Conservation (phyloP, 139 green algal genomes). For the Yamagishiella unicocca region DNA sequence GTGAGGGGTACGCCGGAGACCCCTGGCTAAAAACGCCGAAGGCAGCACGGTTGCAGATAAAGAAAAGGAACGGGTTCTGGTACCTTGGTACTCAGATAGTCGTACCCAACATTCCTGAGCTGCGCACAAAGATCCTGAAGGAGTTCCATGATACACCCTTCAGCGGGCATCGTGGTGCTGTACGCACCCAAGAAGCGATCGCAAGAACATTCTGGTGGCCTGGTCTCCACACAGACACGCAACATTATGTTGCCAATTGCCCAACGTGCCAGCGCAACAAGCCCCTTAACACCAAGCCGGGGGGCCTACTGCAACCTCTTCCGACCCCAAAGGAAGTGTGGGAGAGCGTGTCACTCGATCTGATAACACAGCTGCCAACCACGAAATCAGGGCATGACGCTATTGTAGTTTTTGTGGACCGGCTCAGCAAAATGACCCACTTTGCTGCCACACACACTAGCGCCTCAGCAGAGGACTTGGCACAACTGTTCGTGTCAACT, state of each 20-base stretch:
- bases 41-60: constrained; percentile 59
- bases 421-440: constrained; percentile 60
- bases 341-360: constrained; percentile 57
- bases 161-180: background rate
- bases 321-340: too few relatives aligned
- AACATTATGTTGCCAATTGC: constrained; percentile 18
- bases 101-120: background rate
- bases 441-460: background rate
- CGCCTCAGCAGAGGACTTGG: constrained; percentile 5
- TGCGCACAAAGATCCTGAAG: background rate
- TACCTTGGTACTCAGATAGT: background rate
- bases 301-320: constrained; percentile 46
- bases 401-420: constrained; percentile 63
- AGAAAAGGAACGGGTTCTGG: background rate
- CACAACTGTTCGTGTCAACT: constrained; percentile 52
- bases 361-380: constrained; percentile 51
- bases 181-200: background rate
- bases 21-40: constrained; percentile 39
- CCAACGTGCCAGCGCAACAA: constrained; percentile 48
- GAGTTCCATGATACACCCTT: background rate
- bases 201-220: too few relatives aligned
- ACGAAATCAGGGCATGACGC: constrained; percentile 45
- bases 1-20: constrained; percentile 11
- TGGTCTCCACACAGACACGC: background rate
- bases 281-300: constrained; percentile 1